These are phyloP conservation scores for Fusarium nanum DNA, from an alignment of 2,329 filamentous ascomycete species.

Conservation along the genomic window DNA sequence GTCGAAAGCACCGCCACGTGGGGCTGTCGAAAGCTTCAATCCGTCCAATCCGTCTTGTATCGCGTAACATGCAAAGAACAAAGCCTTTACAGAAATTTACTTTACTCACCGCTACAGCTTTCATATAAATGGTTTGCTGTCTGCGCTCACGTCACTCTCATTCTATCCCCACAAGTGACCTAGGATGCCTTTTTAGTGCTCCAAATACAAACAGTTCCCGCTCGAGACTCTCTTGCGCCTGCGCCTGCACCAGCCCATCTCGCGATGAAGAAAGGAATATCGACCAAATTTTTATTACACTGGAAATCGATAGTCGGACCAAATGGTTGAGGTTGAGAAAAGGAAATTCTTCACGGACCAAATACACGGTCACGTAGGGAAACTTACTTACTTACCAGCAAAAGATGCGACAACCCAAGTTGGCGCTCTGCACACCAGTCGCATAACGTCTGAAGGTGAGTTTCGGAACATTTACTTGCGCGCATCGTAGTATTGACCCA, in stretches of 20 bases:
- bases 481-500: conserved; percentile 13
- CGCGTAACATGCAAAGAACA: conserved; percentile 12
- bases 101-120: conserved; percentile 16
- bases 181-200: conserved; percentile 38
- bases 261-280: conserved; percentile 52
- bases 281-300: conserved; percentile 41
- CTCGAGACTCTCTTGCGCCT: conserved; percentile 40
- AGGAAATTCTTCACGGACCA: conserved; percentile 47
- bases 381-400: conserved; percentile 49
- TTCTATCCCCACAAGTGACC: not conserved
- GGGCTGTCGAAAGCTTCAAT: conserved; percentile 41
- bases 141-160: not conserved
- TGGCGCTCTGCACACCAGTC: conserved; percentile 49
- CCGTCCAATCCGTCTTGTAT: conserved; percentile 37
- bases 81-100: conserved; percentile 6
- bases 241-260: conserved; percentile 32
- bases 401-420: conserved; percentile 38
- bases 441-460: conserved; percentile 46
- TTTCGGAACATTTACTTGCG: conserved; percentile 23
- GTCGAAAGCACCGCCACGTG: conserved; percentile 45
- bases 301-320: conserved; percentile 49
- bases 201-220: conserved; percentile 18
- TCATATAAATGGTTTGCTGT: conserved; percentile 12
- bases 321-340: conserved; percentile 53
- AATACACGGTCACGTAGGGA: conserved; percentile 50